Evolutionary conservation across 805 yeast genomes (phyloP).

Genomic region (Blastobotrys peoriensis): DNA sequence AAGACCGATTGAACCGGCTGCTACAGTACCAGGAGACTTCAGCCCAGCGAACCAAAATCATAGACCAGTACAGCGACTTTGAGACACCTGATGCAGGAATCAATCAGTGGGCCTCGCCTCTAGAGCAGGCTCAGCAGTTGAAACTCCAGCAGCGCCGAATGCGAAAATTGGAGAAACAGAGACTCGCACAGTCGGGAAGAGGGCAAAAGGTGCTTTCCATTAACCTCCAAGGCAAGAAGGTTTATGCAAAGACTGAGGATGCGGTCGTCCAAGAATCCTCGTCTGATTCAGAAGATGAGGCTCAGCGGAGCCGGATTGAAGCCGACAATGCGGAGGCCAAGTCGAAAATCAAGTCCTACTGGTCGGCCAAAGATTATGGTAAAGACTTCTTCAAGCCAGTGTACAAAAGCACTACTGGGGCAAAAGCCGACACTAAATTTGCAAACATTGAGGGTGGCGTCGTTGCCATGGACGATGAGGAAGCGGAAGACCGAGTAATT

Average conservation of each 20-base stretch:
- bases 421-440: slow-evolving; percentile 3
- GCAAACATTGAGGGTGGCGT: neutral
- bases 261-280: slow-evolving; percentile 9
- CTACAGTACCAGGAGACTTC: slow-evolving; percentile 79
- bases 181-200: slow-evolving; percentile 58
- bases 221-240: slow-evolving; percentile 76
- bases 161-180: slow-evolving; percentile 56
- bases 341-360: slow-evolving; percentile 6
- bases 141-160: slow-evolving; percentile 77
- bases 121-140: slow-evolving; percentile 80
- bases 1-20: slow-evolving; percentile 63
- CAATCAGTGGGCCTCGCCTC: slow-evolving; percentile 74
- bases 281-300: slow-evolving; percentile 6
- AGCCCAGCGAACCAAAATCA: slow-evolving; percentile 83
- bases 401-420: slow-evolving; percentile 1
- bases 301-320: neutral
- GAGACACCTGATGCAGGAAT: slow-evolving; percentile 52
- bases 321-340: neutral
- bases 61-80: slow-evolving; percentile 88
- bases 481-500: slow-evolving; percentile 4
- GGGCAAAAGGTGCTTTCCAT: slow-evolving; percentile 72
- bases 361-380: slow-evolving; percentile 17
- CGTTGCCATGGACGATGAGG: slow-evolving; percentile 7
- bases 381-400: slow-evolving; percentile 17
- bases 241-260: slow-evolving; percentile 26